phyloP scores from a whole-genome alignment of 768 basidiomycete species.

The Gymnopilus dilepis region DNA sequence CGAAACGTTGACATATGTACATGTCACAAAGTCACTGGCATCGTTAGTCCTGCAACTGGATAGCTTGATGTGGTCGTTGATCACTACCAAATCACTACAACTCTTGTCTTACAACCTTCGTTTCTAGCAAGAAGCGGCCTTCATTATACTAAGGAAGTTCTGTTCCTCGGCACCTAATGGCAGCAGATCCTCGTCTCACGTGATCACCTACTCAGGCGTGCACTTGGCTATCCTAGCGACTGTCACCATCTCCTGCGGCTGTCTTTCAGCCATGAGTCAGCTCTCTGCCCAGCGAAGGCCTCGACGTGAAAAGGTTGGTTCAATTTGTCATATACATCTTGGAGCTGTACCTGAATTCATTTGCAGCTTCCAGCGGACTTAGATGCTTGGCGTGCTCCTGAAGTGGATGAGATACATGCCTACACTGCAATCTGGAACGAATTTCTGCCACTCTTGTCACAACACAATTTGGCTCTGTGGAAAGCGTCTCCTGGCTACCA shows the following conservation, averaged over 20 bases:
- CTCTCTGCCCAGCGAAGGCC: background rate
- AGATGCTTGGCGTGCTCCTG: background rate
- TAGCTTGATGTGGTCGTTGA: no score
- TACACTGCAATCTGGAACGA: background rate
- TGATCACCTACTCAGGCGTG: background rate
- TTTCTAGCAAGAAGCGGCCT: no score
- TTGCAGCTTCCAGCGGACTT: background rate
- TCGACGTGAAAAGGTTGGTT: background rate
- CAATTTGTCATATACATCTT: no score
- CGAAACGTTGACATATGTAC: no score
- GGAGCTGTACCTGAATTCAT: background rate
- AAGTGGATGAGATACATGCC: background rate
- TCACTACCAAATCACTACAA: no score
- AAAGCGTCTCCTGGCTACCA: background rate
- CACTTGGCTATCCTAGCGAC: background rate
- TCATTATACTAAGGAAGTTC: no score
- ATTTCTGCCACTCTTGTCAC: background rate
- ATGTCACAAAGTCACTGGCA: no score
- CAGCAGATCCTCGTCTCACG: no score
- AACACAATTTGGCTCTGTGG: background rate
- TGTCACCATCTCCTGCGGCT: background rate
- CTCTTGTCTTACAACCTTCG: no score
- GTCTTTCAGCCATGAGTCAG: background rate
- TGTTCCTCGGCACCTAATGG: no score
- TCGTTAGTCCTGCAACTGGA: no score